These are phyloP conservation scores for Pyricularia pennisetigena DNA, from an alignment of 2,329 filamentous ascomycete genomes.

Conservation along the genomic window DNA sequence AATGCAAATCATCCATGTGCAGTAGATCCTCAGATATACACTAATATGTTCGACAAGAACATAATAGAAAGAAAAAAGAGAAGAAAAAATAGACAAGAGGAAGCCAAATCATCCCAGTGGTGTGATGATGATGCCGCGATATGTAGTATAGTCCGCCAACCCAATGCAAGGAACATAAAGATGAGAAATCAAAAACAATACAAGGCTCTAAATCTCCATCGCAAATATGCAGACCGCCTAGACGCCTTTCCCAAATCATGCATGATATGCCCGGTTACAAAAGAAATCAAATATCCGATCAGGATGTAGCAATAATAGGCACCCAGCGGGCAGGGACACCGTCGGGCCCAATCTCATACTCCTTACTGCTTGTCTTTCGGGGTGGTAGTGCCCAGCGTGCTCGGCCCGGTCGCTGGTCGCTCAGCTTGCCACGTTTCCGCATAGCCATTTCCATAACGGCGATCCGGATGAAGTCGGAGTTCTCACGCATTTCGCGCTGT, in stretches of 20 bases:
- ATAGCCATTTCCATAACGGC: slow-evolving; percentile 66
- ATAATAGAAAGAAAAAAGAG: not conserved
- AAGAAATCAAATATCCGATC: not conserved
- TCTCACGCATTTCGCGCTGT: slow-evolving; percentile 60
- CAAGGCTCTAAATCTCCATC: not conserved
- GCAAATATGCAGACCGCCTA: not conserved
- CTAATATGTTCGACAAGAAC: not conserved
- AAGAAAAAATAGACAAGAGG: not conserved
- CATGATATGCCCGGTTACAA: not conserved
- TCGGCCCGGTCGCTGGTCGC: slow-evolving; percentile 54
- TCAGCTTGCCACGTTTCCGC: slow-evolving; percentile 56
- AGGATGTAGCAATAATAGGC: slow-evolving; percentile 15
- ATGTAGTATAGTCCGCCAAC: not conserved
- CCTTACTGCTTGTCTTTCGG: slow-evolving; percentile 41
- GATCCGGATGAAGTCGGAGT: slow-evolving; percentile 60
- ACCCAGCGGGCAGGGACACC: slow-evolving; percentile 53
- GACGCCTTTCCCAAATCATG: not conserved
- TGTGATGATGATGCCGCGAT: not conserved
- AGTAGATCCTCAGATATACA: not conserved
- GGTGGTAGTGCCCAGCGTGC: slow-evolving; percentile 61
- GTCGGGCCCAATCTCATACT: slow-evolving; percentile 46
- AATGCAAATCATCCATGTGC: not conserved
- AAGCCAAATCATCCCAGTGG: not conserved
- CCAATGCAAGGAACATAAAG: not conserved
- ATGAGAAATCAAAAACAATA: not conserved